phyloP scores from a whole-genome alignment of 306 rosid species.

The cucumber (Cucumis sativus) region Cucumber_9930_V3 NC_026658.2:2789001-2789500 shows the following conservation, averaged over 20 bases:
- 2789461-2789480: conserved; percentile 39
- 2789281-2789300: conserved; percentile 26
- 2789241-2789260: conserved; percentile 23
- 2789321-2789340: conserved; percentile 46
- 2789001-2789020: background rate
- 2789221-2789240: background rate
- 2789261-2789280: conserved; percentile 29
- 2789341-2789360: conserved; percentile 45
- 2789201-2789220: conserved; percentile 1
- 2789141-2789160: conserved; percentile 2
- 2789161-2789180: conserved; percentile 11
- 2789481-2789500: conserved; percentile 43
- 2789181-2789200: conserved; percentile 10
- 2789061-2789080: conserved; percentile 17
- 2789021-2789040: conserved; percentile 19
- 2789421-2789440: conserved; percentile 56
- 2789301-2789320: conserved; percentile 42
- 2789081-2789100: conserved; percentile 12
- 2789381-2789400: conserved; percentile 42
- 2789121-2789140: background rate
- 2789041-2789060: conserved; percentile 1
- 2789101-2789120: conserved; percentile 11
- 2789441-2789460: conserved; percentile 45
- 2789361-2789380: conserved; percentile 23
- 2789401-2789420: conserved; percentile 55